Evolutionary conservation across 257 asterid genomes (phyloP), one percentile per base, ranked within the genome.

Genomic region (Verbena officinalis): DNA sequence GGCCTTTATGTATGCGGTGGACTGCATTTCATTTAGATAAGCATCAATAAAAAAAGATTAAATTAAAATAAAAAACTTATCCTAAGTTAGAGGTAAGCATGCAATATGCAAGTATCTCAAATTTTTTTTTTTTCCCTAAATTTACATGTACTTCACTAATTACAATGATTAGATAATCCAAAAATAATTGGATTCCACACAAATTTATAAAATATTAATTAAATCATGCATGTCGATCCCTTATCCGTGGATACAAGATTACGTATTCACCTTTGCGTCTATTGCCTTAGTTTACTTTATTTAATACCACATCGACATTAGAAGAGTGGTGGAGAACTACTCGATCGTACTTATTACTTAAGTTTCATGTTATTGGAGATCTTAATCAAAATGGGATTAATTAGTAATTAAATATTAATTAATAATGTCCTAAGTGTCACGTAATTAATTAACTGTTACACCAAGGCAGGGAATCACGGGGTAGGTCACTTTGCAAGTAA

Each of bases 1-100:
- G 64, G 51, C 51, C 65, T 21, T 59, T 57, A 57, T 56, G 63
- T 34, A 57, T 57, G 63, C 34, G 63, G 63, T 57, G 63, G 63
- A 34, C 63, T 36, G 21, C 48, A 57, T 59, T 59, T 59, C 38
- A 40, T 19, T 59, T 13, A 58, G 51, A 38, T 58, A 58, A 38
- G 36, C 51, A 38, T 58, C 30, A 19, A 14, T 4, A 38, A 1
- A 33, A n/a, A 36, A 15, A n/a, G 8, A 9, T 17, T 7, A 17
- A 38, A 34, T 20, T 34, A 34, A 9, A 38, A 38, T 30, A 14
- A n/a, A 7, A 9, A 13, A 2, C 21, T 57, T 36, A 16, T 58
- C 50, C 38, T 39, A 56, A 56, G 27, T 56, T 36, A 58, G 51
- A 40, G 64, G 50, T 39, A 38, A 39, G 38, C 51, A 12, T 58